Base-by-base conservation (phyloP, 345 rosid genomes). In the Linum usitatissimum region DNA sequence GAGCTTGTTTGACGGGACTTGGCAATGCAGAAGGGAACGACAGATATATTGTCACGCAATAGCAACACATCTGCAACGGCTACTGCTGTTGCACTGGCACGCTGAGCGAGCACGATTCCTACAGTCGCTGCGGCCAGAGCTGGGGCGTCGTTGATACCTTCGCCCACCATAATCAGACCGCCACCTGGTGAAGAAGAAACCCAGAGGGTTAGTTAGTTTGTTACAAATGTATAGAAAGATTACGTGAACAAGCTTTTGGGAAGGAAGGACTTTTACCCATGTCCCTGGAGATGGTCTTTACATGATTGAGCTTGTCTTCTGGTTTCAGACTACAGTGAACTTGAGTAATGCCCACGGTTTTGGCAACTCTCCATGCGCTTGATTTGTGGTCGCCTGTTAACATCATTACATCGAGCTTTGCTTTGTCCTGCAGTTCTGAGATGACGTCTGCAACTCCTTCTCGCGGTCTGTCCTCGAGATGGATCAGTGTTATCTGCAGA, bases 71-170 rank as follows among this genome's bases (percentile, higher is more conserved):
- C 97, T 10, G 99, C 97, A 70, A 93, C 97, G 53, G 91, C 97
- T 56, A 80, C 81, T 12, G 96, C 97, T 17, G 99, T 90, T 70
- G 97, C 97, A 82, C 97, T 93, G 9, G 99, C 99, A 53, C 94
- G 90, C 59, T 87, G 97, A 62, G 97, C 97, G 70, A 93, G 96
- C 30, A 93, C 97, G 39, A 93, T 87, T 30, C 99, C 99, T 2
- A 89, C 88, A 0, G 97, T 86, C 56, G 99, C 97, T 65, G 96
- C 96, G 60, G 99, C 97, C 39, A 92, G 87, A 21, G 99, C 99
- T 59, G 99, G 99, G 30, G 82, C 99, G 73, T 93, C 96, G 72
- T 93, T 93, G 60, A 93, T 93, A 34, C 99, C 99, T 84, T 93
- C 97, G 62, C 98, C 96, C 10, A 89, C 97, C 97, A 87, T 90